Evolutionary conservation across 2,329 filamentous ascomycete species (phyloP), one percentile per base, ranked within the genome.

Genomic region (Epichloe bromicola): DNA sequence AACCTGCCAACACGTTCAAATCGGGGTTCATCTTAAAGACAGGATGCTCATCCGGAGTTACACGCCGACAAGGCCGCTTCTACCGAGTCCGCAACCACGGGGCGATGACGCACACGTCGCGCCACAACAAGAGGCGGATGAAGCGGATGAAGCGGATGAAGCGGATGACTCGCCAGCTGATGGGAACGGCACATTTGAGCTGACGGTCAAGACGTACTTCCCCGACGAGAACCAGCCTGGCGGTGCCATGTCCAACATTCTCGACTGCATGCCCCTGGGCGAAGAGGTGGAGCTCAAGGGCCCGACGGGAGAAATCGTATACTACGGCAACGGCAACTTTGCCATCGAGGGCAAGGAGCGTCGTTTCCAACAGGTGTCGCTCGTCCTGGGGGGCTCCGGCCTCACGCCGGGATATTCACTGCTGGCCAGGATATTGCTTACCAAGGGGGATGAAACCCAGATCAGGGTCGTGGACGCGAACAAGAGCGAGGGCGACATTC

Each of bases 341-440:
- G 55, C 56, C 23, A 70, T 78, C 49, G 67, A 71, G 17, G 64
- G 64, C 30, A 64, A 70, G 30, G 56, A 68, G 23, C 60, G 61
- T 23, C 61, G 54, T 3, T 78, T 77, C 57, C 61, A 62, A 19
- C 67, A 65, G 12, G 66, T 78, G 19, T 70, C 67, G 0, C 67
- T 78, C 8, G 66, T 78, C 2, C 65, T 78, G 74, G 74, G 1
- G 1, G 74, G 75, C 0, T 70, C 68, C 1, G 74, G 74, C 0
- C 67, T 78, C 12, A 78, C 74, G 0, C 74, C 74, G 0, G 74
- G 73, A 0, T 79, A 74, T 55, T 66, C 73, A 3, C 63, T 78
- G 2, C 67, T 78, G 26, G 68, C 67, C 1, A 65, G 69, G 1
- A 68, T 75, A 5, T 53, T 74, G 15, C 55, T 61, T 8, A 58